Conservation (phyloP, 306 rosid genomes). For the Ochetophila trinervis region DNA sequence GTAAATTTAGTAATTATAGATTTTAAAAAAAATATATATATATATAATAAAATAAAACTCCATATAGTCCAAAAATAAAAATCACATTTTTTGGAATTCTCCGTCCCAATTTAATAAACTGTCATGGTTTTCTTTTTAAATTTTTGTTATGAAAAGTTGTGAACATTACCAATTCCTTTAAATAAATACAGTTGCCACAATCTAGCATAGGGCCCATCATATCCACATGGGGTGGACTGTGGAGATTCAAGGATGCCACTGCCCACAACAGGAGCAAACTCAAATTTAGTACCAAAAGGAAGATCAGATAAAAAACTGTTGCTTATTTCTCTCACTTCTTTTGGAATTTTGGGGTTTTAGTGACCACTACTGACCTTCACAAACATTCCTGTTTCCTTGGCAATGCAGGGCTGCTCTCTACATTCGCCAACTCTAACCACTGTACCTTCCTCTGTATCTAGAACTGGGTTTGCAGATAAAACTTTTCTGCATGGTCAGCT, state of each 20-base stretch:
- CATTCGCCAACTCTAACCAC: conserved; percentile 50
- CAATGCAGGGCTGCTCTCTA: conserved; percentile 67
- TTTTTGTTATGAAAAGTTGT: neutral
- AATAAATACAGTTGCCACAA: conserved; percentile 2
- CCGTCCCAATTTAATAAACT: too few species aligned
- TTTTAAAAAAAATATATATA: too few species aligned
- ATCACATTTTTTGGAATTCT: too few species aligned
- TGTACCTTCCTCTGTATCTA: conserved; percentile 47
- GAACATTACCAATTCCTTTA: neutral
- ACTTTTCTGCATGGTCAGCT: conserved; percentile 32
- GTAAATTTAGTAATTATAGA: too few species aligned
- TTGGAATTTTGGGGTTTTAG: neutral
- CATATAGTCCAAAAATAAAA: too few species aligned
- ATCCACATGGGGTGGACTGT: conserved; percentile 51
- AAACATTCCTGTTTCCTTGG: conserved; percentile 1
- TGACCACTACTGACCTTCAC: neutral
- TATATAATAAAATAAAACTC: too few species aligned
- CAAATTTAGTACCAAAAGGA: conserved; percentile 28
- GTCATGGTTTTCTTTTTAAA: too few species aligned
- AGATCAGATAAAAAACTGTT: neutral
- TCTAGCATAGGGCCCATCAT: conserved; percentile 40
- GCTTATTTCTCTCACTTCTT: conserved; percentile 3
- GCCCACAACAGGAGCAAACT: conserved; percentile 23
- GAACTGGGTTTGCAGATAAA: conserved; percentile 28
- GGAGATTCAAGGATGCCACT: neutral